Percentiles rank a stretch among this genome's conserved stretches.
Conservation (phyloP, 164 flowering plant species). For the Stephania cephalantha region DNA sequence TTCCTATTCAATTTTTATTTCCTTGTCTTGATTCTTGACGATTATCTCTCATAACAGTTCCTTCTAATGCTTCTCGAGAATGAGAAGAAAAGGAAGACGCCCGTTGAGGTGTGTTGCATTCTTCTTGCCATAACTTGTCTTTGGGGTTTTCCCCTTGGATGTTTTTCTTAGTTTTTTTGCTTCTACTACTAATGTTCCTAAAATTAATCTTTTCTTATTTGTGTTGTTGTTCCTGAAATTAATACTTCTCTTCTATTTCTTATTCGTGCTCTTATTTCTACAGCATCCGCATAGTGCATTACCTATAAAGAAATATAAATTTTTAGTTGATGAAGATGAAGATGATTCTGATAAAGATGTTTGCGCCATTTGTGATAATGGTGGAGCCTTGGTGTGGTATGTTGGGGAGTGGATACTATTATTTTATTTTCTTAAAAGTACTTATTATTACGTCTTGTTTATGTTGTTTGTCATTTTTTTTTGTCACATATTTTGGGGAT, state of each 20-base stretch:
- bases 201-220: too few relatives aligned
- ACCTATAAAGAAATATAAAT: slow-evolving; percentile 14
- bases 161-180: background rate
- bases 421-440: background rate
- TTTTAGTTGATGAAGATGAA: slow-evolving; percentile 43
- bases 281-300: slow-evolving; percentile 25
- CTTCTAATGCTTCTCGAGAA: slow-evolving; percentile 40
- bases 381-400: slow-evolving; percentile 73
- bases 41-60: slow-evolving; percentile 36
- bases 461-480: too few relatives aligned
- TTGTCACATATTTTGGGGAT: too few relatives aligned
- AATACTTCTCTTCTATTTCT: background rate
- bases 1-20: too few relatives aligned
- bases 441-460: too few relatives aligned
- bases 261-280: slow-evolving; percentile 9
- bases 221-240: background rate
- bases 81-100: slow-evolving; percentile 35
- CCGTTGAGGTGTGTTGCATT: slow-evolving; percentile 42
- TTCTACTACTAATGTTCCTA: background rate
- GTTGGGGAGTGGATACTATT: background rate
- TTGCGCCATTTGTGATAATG: slow-evolving; percentile 87
- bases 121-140: background rate
- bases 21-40: background rate
- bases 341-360: slow-evolving; percentile 32
- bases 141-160: background rate